Evolutionary conservation across 2,329 filamentous ascomycete genomes (phyloP).

Genomic region (Pseudogymnoascus sp.): DNA sequence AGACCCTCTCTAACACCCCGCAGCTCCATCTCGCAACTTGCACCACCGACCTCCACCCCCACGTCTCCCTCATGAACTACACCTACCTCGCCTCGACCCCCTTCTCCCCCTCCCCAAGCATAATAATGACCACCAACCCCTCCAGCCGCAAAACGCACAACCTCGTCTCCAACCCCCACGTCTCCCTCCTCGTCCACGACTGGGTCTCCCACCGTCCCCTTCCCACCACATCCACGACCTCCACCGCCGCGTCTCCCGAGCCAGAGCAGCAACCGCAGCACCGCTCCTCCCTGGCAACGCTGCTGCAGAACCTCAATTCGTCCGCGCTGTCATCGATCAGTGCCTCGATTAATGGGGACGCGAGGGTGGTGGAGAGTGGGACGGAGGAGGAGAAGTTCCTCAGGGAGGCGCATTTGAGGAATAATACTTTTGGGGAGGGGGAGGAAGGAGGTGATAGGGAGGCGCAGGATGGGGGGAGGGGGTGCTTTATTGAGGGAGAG

Average conservation of each 20-base stretch:
- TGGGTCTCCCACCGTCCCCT: conserved; percentile 92
- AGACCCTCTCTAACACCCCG: neutral
- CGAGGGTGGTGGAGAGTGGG: conserved; percentile 61
- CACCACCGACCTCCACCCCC: conserved; percentile 63
- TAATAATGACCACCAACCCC: conserved; percentile 87
- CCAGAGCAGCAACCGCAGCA: conserved; percentile 28
- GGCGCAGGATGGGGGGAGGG: conserved; percentile 41
- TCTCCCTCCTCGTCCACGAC: conserved; percentile 93
- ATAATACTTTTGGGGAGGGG: conserved; percentile 74
- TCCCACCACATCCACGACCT: conserved; percentile 48
- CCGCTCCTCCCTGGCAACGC: conserved; percentile 67
- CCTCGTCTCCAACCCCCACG: conserved; percentile 72
- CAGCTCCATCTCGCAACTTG: conserved; percentile 95
- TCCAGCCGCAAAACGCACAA: conserved; percentile 74
- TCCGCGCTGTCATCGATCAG: conserved; percentile 80
- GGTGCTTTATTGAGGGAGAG: conserved; percentile 68
- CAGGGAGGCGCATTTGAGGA: conserved; percentile 73
- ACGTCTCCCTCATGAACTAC: conserved; percentile 98
- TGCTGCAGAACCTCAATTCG: conserved; percentile 86
- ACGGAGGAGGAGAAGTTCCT: conserved; percentile 81
- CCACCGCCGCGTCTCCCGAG: conserved; percentile 57
- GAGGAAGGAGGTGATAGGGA: conserved; percentile 32
- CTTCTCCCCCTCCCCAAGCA: conserved; percentile 63
- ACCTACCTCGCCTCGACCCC: conserved; percentile 82
- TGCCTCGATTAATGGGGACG: conserved; percentile 87